phyloP scores from a whole-genome alignment of 2,329 filamentous ascomycete genomes.

The Apiospora rasikravindrae region DNA sequence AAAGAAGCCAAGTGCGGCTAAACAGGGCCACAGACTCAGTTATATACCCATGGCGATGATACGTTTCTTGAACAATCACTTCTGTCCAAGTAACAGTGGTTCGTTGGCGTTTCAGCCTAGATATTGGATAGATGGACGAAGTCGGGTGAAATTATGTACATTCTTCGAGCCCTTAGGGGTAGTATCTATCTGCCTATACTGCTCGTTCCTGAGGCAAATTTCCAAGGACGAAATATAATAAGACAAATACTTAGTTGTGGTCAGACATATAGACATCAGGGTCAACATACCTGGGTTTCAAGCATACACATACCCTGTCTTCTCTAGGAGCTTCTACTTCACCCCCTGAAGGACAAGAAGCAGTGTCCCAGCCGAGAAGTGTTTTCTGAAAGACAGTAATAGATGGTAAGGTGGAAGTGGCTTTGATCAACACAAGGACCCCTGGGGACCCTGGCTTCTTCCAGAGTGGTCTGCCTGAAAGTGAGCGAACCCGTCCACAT shows the following conservation, averaged over 20 bases:
- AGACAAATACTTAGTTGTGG: not conserved
- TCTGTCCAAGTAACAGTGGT: not conserved
- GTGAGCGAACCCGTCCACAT: not conserved
- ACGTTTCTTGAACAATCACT: not conserved
- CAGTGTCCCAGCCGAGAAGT: not conserved
- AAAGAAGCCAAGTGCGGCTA: not conserved
- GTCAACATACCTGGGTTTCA: not conserved
- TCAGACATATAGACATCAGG: not conserved
- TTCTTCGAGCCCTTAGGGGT: not conserved
- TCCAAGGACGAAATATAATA: not conserved
- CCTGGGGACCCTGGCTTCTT: not conserved
- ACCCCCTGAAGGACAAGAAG: not conserved
- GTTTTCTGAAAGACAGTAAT: not conserved
- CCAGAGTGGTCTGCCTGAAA: not conserved
- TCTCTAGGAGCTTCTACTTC: not conserved
- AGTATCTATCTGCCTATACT: not conserved
- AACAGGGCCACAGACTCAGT: not conserved
- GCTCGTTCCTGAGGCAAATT: not conserved
- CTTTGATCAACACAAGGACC: not conserved
- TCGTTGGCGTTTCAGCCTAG: not conserved
- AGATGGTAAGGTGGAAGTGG: not conserved
- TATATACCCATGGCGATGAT: not conserved
- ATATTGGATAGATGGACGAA: too few species aligned
- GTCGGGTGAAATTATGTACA: too few species aligned
- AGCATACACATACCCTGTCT: not conserved